phyloP scores from a whole-genome alignment of 208 protist genomes.

The Chromosphaera perkinsii region DNA sequence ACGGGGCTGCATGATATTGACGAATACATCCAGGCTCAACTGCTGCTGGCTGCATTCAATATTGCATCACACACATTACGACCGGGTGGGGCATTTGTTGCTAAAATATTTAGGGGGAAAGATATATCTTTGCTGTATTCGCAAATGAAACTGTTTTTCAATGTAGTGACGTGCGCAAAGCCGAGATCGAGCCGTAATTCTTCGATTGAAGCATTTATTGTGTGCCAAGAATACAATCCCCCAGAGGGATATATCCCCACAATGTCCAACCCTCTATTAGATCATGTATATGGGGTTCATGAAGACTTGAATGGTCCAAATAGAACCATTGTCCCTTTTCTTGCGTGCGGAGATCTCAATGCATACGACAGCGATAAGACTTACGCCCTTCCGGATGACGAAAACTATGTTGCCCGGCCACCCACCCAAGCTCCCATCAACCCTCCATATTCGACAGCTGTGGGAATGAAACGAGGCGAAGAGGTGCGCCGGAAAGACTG shows the following conservation, averaged over 20 bases:
- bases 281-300: conserved; percentile 33
- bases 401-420: neutral
- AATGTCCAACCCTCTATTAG: conserved; percentile 54
- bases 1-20: conserved; percentile 97
- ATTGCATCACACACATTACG: conserved; percentile 91
- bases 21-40: conserved; percentile 95
- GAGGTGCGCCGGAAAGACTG: no score
- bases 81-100: conserved; percentile 78
- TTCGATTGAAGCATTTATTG: conserved; percentile 78
- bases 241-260: conserved; percentile 69
- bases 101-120: conserved; percentile 78
- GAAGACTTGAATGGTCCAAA: conserved; percentile 34
- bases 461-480: no score
- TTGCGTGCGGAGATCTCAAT: conserved; percentile 90
- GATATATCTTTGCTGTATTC: conserved; percentile 73
- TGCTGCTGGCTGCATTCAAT: conserved; percentile 88
- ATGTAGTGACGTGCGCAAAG: conserved; percentile 85
- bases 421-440: conserved; percentile 36
- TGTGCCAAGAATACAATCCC: conserved; percentile 80
- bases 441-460: no score
- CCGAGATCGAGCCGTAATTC: conserved; percentile 87
- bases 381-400: conserved; percentile 18
- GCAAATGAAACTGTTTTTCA: conserved; percentile 92
- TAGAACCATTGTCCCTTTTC: conserved; percentile 79
- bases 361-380: conserved; percentile 81